Percentiles rank a stretch among this genome's conserved stretches.
Evolutionary conservation across 179 eudicot species (phyloP).

Genomic region (Silene coronaria): DNA sequence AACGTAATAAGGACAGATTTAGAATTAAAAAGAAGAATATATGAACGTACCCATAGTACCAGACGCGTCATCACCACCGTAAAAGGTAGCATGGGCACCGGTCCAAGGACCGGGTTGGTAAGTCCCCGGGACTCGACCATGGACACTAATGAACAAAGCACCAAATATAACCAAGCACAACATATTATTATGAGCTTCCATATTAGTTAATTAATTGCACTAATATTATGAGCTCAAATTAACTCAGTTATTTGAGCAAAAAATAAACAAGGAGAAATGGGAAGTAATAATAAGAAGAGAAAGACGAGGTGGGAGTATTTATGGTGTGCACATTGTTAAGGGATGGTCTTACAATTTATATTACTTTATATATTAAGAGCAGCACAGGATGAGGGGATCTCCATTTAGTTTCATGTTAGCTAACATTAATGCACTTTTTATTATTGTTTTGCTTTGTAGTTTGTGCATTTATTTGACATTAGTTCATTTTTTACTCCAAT

Average conservation of each 20-base stretch:
- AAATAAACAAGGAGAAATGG: not conserved
- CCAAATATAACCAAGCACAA: not conserved
- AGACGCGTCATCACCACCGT: conserved; percentile 39
- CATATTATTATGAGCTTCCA: conserved; percentile 11
- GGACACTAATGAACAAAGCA: conserved; percentile 13
- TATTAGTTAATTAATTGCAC: not conserved
- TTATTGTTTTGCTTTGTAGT: not conserved
- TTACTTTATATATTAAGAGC: no score
- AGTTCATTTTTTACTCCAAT: not conserved
- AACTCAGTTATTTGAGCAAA: not conserved
- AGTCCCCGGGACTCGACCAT: conserved; percentile 27
- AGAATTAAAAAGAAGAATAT: not conserved
- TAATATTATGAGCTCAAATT: not conserved
- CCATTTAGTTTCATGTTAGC: not conserved
- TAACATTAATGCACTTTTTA: not conserved
- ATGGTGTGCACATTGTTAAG: conserved; percentile 9
- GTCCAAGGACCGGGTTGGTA: conserved; percentile 30
- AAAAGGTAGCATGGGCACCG: conserved; percentile 42
- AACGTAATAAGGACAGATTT: not conserved
- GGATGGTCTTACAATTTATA: not conserved
- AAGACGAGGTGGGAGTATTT: conserved; percentile 9
- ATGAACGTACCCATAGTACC: conserved; percentile 35
- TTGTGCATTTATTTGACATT: not conserved
- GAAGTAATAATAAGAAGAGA: not conserved
- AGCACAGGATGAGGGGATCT: conserved; percentile 11